Evolutionary conservation across 2,329 filamentous ascomycete species (phyloP).

Genomic region (Diplodia intermedia): DNA sequence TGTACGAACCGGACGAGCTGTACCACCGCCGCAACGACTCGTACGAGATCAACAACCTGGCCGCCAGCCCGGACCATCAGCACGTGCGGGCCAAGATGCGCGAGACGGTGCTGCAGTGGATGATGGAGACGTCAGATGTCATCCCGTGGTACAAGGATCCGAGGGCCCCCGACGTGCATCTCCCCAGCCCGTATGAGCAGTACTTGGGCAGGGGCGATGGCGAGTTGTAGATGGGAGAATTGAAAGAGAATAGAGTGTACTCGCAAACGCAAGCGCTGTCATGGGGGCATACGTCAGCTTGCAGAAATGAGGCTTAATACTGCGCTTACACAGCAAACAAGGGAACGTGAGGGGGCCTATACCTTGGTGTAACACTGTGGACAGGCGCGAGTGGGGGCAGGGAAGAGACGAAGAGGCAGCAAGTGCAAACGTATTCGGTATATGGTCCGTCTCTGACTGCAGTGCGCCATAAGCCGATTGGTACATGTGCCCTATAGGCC

Average conservation of each 20-base stretch:
- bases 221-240: background rate
- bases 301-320: background rate
- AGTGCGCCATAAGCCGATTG: background rate
- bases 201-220: constrained; percentile 6
- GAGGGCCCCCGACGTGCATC: background rate
- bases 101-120: constrained; percentile 49
- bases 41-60: constrained; percentile 51
- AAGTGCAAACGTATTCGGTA: background rate
- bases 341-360: too few relatives aligned
- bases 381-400: background rate
- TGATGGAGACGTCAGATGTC: constrained; percentile 35
- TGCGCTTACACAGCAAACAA: too few relatives aligned
- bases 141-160: constrained; percentile 24
- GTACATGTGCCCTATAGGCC: background rate
- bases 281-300: background rate
- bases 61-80: constrained; percentile 40
- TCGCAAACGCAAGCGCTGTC: too few relatives aligned
- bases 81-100: constrained; percentile 40
- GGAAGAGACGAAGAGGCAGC: background rate
- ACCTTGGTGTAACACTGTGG: background rate
- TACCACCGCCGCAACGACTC: constrained; percentile 51
- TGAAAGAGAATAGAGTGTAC: too few relatives aligned
- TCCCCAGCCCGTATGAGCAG: constrained; percentile 20
- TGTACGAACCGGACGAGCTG: constrained; percentile 56
- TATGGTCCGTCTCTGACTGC: background rate